phyloP scores from a whole-genome alignment of 306 rosid genomes.

The Leucaena leucocephala region DNA sequence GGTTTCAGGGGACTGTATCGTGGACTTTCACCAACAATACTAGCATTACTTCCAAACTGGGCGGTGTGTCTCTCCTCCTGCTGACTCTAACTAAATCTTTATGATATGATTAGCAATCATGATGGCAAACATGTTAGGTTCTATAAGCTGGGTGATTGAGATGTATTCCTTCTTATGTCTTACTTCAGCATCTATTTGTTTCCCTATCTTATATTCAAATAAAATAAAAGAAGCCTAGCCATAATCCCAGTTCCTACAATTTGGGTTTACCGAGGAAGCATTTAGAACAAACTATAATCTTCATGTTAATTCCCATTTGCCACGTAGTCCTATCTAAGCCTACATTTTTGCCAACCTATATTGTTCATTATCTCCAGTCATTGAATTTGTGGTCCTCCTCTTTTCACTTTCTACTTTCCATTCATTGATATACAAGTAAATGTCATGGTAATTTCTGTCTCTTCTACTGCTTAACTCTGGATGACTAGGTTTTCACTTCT shows the following conservation, averaged over 20 bases:
- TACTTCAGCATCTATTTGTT: conserved; percentile 17
- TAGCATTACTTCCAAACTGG: conserved; percentile 97
- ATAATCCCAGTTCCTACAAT: neutral
- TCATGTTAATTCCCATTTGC: conserved; percentile 9
- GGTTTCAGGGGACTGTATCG: conserved; percentile 92
- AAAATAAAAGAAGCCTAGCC: conserved; percentile 6
- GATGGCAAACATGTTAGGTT: conserved; percentile 21
- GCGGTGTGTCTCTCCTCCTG: conserved; percentile 68
- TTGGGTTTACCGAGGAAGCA: conserved; percentile 12
- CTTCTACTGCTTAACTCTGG: neutral
- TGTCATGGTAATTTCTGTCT: conserved; percentile 23
- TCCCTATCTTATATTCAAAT: neutral
- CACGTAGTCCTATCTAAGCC: conserved; percentile 5
- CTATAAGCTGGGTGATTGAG: conserved; percentile 9
- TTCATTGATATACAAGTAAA: conserved; percentile 9
- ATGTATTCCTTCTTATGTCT: conserved; percentile 21
- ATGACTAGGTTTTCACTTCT: conserved; percentile 3
- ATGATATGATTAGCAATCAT: conserved; percentile 7
- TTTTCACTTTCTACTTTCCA: neutral
- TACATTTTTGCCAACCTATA: conserved; percentile 24
- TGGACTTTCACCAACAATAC: conserved; percentile 91
- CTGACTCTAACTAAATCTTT: conserved; percentile 22
- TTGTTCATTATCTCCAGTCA: neutral
- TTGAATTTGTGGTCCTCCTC: neutral
- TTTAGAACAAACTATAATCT: conserved; percentile 1